Base-by-base conservation (phyloP, 495 filamentous ascomycete genomes). In the Xylona heveae region DNA sequence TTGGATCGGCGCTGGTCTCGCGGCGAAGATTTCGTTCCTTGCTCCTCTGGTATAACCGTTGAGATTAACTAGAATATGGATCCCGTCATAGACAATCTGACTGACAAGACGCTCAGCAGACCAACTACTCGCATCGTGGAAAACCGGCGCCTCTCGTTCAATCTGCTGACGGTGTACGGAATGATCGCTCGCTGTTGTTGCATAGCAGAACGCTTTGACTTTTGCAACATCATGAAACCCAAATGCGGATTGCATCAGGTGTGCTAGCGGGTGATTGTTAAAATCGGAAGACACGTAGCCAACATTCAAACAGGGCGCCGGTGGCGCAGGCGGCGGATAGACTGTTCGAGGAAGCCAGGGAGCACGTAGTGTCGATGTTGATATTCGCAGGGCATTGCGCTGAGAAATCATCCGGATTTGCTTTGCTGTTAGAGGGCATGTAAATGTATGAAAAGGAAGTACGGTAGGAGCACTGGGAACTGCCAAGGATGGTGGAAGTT, bases 211-310 rank as follows among this genome's bases (percentile, higher is more conserved):
- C 0, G 90, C 85, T 47, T 73, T 77, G 7, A 77, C 79, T 13
- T 68, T 66, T 19, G 48, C 51, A 0, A 63, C 60, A 41, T 92
- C 53, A 52, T 99, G 88, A 33, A 95, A 54, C 2, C 88, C 88
- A 55, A 99, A 99, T 4, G 95, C 88, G 3, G 88, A 95, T 51
- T 99, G 88, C 88, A 99, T 99, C 40, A 94, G 51, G 55, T 94
- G 83, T 4, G 90, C 88, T 24, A 99, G 61, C 20, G 88, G 88
- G 45, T 99, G 88, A 47, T 99, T 99, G 47, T 99, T 99, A 54
- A 99, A 99, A 49, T 99, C 88, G 0, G 85, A 94, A 1, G 88
- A 95, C 19, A 99, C 73, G 47, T 99, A 99, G 28, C 88, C 88
- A 33, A 99, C 73, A 40, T 78, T 79, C 23, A 99, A 68, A 38